Conservation (phyloP, 495 filamentous ascomycete species). For the Daldinia bambusicola region DNA sequence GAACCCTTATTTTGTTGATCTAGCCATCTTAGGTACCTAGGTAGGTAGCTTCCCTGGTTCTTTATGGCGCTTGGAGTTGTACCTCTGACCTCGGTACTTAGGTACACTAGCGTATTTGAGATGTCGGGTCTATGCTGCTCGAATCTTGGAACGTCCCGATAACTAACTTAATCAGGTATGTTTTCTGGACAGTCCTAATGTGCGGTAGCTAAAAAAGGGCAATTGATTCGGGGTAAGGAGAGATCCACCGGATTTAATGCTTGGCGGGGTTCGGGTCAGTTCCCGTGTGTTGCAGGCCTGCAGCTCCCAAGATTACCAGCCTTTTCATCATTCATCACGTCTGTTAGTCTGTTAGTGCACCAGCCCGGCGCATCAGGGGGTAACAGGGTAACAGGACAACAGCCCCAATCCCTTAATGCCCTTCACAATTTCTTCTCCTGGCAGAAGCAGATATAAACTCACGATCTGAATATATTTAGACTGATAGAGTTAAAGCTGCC, state of each 20-base stretch:
- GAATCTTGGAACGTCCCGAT: slow-evolving; percentile 1
- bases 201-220: slow-evolving; percentile 21
- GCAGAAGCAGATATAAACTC: slow-evolving; percentile 14
- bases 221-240: slow-evolving; percentile 22
- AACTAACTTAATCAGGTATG: slow-evolving; percentile 29
- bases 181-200: slow-evolving; percentile 31
- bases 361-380: slow-evolving; percentile 23
- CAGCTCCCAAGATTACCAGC: slow-evolving; percentile 32
- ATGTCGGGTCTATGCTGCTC: background rate
- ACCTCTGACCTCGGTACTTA: no score
- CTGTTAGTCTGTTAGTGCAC: slow-evolving; percentile 10
- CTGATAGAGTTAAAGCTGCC: slow-evolving; percentile 5
- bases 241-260: slow-evolving; percentile 5
- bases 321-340: background rate
- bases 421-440: slow-evolving; percentile 33
- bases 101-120: background rate
- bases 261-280: slow-evolving; percentile 22
- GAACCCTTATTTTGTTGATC: background rate
- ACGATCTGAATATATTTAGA: background rate
- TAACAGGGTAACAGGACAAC: background rate
- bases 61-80: no score
- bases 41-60: no score
- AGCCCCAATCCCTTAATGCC: slow-evolving; percentile 26
- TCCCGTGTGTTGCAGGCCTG: slow-evolving; percentile 24
- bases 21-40: no score